Conservation (phyloP, 179 eudicot genomes). For the Silene noctiflora region DNA sequence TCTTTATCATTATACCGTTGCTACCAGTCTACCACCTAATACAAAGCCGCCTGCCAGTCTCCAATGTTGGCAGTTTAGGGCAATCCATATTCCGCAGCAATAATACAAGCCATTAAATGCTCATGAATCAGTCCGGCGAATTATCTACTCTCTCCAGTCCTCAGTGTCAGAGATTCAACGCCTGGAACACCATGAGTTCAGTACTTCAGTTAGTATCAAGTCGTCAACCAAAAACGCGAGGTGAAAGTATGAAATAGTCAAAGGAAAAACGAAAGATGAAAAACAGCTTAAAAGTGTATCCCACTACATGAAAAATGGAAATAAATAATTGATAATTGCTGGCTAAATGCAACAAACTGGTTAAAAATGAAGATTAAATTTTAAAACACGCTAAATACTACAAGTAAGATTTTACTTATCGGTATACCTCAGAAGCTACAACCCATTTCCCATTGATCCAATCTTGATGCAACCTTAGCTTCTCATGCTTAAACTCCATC, state of each 20-base stretch:
- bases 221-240: neutral
- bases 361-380: neutral
- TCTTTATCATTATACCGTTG: too few species aligned
- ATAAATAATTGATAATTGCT: too few species aligned
- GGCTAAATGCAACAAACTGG: neutral
- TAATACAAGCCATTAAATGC: neutral
- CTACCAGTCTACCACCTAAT: neutral
- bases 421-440: slow-evolving; percentile 49
- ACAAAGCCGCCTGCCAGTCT: neutral
- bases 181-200: slow-evolving; percentile 23
- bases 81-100: neutral
- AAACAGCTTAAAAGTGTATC: neutral
- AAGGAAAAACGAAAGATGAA: neutral
- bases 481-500: slow-evolving; percentile 49
- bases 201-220: neutral
- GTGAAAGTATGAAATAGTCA: neutral
- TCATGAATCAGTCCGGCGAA: slow-evolving; percentile 1
- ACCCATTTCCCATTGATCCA: slow-evolving; percentile 88
- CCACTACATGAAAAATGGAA: too few species aligned
- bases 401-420: neutral
- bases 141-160: slow-evolving; percentile 17
- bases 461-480: slow-evolving; percentile 70
- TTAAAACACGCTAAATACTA: neutral
- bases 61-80: neutral
- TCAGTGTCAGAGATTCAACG: slow-evolving; percentile 22